Evolutionary conservation across 768 basidiomycete species (phyloP), one percentile per base, ranked within the genome.

Genomic region (Zangia roseola): DNA sequence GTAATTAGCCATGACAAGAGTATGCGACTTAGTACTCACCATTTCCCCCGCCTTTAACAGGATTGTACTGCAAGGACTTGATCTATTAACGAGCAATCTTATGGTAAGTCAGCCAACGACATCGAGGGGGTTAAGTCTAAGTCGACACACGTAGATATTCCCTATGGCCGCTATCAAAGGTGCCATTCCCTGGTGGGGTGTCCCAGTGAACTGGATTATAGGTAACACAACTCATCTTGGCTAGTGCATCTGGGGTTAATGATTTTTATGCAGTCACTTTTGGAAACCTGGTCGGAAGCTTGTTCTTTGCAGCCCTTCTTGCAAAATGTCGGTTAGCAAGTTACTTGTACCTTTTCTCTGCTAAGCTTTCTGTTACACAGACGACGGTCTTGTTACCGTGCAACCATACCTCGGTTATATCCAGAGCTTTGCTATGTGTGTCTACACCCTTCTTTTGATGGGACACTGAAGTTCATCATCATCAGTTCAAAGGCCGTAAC

Each of bases 11-110:
- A 1, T 8, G 6, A 6, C 4, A 7, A 24, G 16, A 33, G 34
- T 4, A 21, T 38, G 10, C 10, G n/a, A 10, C 13, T 6, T 12
- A 30, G 14, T 31, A 16, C 31, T 31, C 14, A 31, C 14, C 26
- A 20, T 42, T 55, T 23, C 58, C 23, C 12, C 30, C 19, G 9
- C 13, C 17, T 2, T 12, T 30, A 31, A 19, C 53, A 88, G 86
- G 86, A 86, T 89, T 51, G 76, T 85, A 13, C 69, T 88, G 13
- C 83, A 86, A 67, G 82, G 82, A 2, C 72, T 81, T 37, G 86
- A 89, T 49, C 74, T 89, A 1, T 63, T 88, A 30, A 88, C 86
- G 40, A 87, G 86, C 58, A 86, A 87, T 59, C 81, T 89, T 79
- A 79, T 89, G 84, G 85, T 86, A 52, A 40, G 64, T 40, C 28